A percentile compares a stretch with the other conserved stretches of the same genome.
phyloP scores from a whole-genome alignment of 371 early-diverging fungal genomes.

The Mycotypha africana region DNA sequence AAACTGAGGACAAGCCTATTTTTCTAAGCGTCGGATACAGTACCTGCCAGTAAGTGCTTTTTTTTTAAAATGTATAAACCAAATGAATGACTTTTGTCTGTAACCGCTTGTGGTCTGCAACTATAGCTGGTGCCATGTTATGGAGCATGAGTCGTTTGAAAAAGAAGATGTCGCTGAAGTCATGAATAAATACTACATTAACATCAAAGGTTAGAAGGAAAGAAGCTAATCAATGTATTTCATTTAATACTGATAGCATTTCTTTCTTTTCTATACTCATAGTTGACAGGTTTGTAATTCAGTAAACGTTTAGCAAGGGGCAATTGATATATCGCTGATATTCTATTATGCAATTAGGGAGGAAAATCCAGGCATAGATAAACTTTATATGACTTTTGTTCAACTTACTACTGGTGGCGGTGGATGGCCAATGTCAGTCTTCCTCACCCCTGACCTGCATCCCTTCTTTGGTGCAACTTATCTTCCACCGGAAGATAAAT shows the following conservation, averaged over 20 bases:
- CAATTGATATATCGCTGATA: too few species aligned
- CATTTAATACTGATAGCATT: too few species aligned
- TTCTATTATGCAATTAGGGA: slow-evolving; percentile 32
- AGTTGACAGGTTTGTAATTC: slow-evolving; percentile 28
- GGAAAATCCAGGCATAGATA: slow-evolving; percentile 64
- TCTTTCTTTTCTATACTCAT: neutral
- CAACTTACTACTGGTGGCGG: slow-evolving; percentile 52
- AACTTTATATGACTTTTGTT: slow-evolving; percentile 56
- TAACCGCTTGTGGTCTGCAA: too few species aligned
- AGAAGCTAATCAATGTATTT: neutral
- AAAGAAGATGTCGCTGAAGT: slow-evolving; percentile 47
- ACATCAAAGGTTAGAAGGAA: slow-evolving; percentile 44
- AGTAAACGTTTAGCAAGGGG: too few species aligned
- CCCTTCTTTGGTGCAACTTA: slow-evolving; percentile 69
- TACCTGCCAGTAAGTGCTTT: slow-evolving; percentile 65
- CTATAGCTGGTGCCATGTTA: slow-evolving; percentile 65
- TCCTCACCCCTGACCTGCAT: slow-evolving; percentile 58
- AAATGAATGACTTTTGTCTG: neutral
- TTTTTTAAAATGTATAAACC: neutral
- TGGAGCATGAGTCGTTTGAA: slow-evolving; percentile 67
- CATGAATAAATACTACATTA: slow-evolving; percentile 59
- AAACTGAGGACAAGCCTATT: slow-evolving; percentile 51
- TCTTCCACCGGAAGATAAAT: slow-evolving; percentile 53
- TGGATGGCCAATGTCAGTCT: slow-evolving; percentile 63
- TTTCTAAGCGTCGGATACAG: slow-evolving; percentile 66